phyloP scores from a whole-genome alignment of 1,284 basidiomycete species.

The Afroboletus lepidellus region DNA sequence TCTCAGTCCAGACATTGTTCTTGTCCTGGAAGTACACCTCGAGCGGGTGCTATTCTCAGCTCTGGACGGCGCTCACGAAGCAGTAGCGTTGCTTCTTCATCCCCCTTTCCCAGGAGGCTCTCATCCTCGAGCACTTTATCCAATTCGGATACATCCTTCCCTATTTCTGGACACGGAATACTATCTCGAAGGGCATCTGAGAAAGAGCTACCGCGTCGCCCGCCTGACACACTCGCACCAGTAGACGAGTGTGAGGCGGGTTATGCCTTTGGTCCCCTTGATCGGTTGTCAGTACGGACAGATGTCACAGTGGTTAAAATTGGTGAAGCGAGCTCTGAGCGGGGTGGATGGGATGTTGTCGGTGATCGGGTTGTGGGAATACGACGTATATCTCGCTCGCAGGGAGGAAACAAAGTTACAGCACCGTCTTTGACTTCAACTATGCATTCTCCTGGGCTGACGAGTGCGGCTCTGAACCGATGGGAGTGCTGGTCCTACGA shows the following conservation, averaged over 20 bases:
- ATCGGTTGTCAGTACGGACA: conserved; percentile 47
- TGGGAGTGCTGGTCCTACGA: conserved; percentile 83
- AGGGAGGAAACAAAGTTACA: conserved; percentile 32
- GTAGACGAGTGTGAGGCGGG: conserved; percentile 47
- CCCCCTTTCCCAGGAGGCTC: conserved; percentile 47
- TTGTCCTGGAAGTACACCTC: conserved; percentile 53
- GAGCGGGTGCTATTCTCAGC: conserved; percentile 43
- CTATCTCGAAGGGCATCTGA: conserved; percentile 70
- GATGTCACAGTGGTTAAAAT: conserved; percentile 53
- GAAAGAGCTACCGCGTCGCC: conserved; percentile 54
- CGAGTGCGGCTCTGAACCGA: conserved; percentile 61
- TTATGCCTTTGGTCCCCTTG: conserved; percentile 38
- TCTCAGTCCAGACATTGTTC: conserved; percentile 64
- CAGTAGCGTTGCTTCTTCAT: conserved; percentile 51
- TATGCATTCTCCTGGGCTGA: conserved; percentile 46
- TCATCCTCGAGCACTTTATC: conserved; percentile 40
- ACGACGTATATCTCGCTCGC: conserved; percentile 55
- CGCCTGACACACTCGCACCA: conserved; percentile 50
- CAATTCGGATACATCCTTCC: conserved; percentile 57
- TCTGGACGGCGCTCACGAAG: conserved; percentile 58
- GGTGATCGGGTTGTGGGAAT: conserved; percentile 60
- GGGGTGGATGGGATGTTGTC: conserved; percentile 71
- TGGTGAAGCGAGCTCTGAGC: conserved; percentile 61
- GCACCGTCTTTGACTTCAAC: conserved; percentile 15
- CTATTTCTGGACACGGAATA: conserved; percentile 74